Base-by-base conservation (phyloP, 306 rosid species). In the Calophaca sinica region DNA sequence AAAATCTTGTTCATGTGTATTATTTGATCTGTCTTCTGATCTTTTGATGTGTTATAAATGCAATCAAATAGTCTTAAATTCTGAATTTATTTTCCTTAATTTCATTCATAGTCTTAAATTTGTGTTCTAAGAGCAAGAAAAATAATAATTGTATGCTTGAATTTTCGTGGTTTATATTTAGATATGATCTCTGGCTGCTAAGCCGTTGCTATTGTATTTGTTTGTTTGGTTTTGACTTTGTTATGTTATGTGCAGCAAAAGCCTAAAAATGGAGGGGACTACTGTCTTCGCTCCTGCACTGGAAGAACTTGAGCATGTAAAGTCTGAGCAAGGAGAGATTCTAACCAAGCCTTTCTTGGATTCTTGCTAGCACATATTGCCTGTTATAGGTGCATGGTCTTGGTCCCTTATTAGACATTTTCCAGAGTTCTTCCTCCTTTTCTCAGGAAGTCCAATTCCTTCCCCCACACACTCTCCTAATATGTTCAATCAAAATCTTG, bases 311-410 rank as follows among this genome's bases (percentile, higher is more conserved):
- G 77, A 87, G 84, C 76, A 45, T 74, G 91, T 90, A 63, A 94
- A 84, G 80, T 88, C 96, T 10, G 89, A 84, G 3, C 85, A 81
- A 72, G 99, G 92, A 66, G 97, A 92, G 58, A 84, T 90, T 78
- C 77, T 90, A 62, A 86, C 94, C 72, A 70, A 75, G 83, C 93
- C 89, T 75, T 94, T 94, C 86, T 84, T 94, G 93, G 93, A 90
- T 11, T 93, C 80, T 2, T 94, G 99, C 96, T 88, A 87, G 72
- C 90, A 84, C 46, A 88, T 94, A 79, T 77, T 92, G 73, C 99
- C 99, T 77, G 89, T 94, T 67, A 89, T 94, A 68, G 99, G 98
- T 94, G 69, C 78, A 26, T 70, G 10, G 28, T 62, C 72, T 45
- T 53, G 10, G 62, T 35, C 68, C 81, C 39, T 59, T 79, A 58